Evolutionary conservation across 1,139 yeast species (phyloP), one percentile per base, ranked within the genome.

Genomic region (Trichomonascaceae sp.): DNA sequence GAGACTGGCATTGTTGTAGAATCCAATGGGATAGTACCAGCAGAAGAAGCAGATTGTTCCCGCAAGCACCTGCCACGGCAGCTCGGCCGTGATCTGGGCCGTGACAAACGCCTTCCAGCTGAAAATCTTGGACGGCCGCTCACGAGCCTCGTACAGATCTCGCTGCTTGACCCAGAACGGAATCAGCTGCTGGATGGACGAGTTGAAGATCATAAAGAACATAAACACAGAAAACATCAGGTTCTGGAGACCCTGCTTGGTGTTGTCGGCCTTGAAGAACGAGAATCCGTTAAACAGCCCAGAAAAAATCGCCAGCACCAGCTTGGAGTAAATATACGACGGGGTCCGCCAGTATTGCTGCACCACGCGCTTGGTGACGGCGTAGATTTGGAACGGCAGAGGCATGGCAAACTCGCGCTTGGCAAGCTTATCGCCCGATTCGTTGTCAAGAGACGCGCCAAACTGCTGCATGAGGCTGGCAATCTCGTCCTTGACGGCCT

Each of bases 141-240:
- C 96, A 53, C 94, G 73, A n/a, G 77, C 87, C 54, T 82, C 94
- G 52, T 81, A 85, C 31, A 85, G 62, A 46, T 74, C 74, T 59
- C 95, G 73, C 56, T 79, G 93, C 31, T 60, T 56, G 32, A 77
- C 76, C 51, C 67, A 81, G 37, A 69, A 62, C 29, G 93, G 92
- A 49, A 81, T 61, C 62, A 75, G 70, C 56, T 82, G 93, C 55
- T 81, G 79, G 36, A 75, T 53, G 42, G 78, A 49, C 29, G 82
- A 74, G 42, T 69, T 69, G 57, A 76, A 67, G 33, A 74, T 64
- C 46, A 74, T 67, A 39, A 72, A 54, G 44, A 74, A 66, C 82
- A 78, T 75, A 62, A 80, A 79, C 35, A 74, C 56, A 2, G 85
- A 63, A 46, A 77, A 74, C 64, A 62, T 55, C 37, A 60, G 62